phyloP scores from a whole-genome alignment of 2,329 filamentous ascomycete genomes.

The Anthostomella pinea region DNA sequence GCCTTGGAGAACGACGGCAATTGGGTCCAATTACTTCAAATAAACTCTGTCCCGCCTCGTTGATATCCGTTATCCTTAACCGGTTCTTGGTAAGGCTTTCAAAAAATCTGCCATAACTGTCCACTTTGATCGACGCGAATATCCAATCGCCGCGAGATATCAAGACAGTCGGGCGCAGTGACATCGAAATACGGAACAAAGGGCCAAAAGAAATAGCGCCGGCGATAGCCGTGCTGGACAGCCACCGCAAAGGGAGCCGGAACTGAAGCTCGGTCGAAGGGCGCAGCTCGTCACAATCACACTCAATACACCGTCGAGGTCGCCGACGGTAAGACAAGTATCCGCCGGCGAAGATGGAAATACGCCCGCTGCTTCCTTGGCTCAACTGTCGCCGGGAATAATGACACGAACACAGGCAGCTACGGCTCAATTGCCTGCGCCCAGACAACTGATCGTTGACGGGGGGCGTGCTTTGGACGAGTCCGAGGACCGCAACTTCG shows the following conservation, averaged over 20 bases:
- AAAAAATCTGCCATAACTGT: no score
- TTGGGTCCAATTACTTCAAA: no score
- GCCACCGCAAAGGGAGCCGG: neutral
- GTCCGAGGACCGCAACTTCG: no score
- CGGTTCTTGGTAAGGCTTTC: no score
- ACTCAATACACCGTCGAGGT: neutral
- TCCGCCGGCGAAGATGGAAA: neutral
- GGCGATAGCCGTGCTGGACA: neutral
- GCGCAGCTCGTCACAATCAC: neutral
- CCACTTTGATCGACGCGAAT: no score
- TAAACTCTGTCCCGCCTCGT: no score
- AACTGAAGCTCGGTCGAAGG: neutral
- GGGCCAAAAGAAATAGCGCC: slow-evolving; percentile 1
- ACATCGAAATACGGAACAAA: neutral
- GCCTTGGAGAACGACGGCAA: no score
- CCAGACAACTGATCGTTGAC: no score
- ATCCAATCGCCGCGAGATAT: neutral
- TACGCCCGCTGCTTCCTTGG: neutral
- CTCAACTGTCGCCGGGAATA: neutral
- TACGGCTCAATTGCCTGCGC: no score
- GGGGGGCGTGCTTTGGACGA: no score
- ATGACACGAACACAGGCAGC: neutral
- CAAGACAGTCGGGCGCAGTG: slow-evolving; percentile 1
- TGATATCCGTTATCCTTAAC: no score
- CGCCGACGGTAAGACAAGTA: neutral